phyloP scores from a whole-genome alignment of 176 grass and related monocot species.

The Aegilops umbellulata region DNA sequence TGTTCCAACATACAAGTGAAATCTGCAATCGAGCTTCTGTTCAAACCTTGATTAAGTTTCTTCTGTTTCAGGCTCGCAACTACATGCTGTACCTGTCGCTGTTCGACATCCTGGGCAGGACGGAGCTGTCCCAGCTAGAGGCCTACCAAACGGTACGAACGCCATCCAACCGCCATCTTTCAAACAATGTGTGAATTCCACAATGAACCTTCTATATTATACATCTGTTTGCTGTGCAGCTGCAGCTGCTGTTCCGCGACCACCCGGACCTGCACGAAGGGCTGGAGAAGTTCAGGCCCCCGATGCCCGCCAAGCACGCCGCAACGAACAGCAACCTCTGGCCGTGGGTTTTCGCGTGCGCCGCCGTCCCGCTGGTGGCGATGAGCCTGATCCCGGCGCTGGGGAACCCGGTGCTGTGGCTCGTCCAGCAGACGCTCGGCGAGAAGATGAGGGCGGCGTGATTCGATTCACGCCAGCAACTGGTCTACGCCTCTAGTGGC shows the following conservation, averaged over 20 bases:
- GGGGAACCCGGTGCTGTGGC: constrained; percentile 54
- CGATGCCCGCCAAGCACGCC: constrained; percentile 2
- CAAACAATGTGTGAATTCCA: too few species aligned
- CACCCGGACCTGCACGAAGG: constrained; percentile 50
- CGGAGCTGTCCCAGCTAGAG: constrained; percentile 36
- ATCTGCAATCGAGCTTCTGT: too few species aligned
- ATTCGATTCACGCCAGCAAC: too few species aligned
- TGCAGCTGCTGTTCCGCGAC: constrained; percentile 48
- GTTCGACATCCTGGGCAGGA: constrained; percentile 56
- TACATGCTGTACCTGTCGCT: constrained; percentile 53
- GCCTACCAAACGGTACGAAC: constrained; percentile 44
- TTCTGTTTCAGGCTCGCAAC: constrained; percentile 49
- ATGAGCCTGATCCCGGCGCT: constrained; percentile 53
- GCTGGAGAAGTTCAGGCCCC: constrained; percentile 53
- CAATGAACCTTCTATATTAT: too few species aligned
- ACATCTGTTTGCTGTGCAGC: constrained; percentile 25
- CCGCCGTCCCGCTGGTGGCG: constrained; percentile 37
- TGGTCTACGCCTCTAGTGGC: too few species aligned
- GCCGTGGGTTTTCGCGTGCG: constrained; percentile 44
- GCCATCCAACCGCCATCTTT: too few species aligned
- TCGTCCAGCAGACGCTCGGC: constrained; percentile 49
- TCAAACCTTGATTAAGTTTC: too few species aligned
- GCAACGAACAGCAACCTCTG: constrained; percentile 34
- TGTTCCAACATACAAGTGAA: too few species aligned
- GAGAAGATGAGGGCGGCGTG: constrained; percentile 15